A percentile compares a stretch with the other conserved stretches of the same genome.
Conservation (phyloP, 2,329 filamentous ascomycete species). For the Periconia digitata region DNA sequence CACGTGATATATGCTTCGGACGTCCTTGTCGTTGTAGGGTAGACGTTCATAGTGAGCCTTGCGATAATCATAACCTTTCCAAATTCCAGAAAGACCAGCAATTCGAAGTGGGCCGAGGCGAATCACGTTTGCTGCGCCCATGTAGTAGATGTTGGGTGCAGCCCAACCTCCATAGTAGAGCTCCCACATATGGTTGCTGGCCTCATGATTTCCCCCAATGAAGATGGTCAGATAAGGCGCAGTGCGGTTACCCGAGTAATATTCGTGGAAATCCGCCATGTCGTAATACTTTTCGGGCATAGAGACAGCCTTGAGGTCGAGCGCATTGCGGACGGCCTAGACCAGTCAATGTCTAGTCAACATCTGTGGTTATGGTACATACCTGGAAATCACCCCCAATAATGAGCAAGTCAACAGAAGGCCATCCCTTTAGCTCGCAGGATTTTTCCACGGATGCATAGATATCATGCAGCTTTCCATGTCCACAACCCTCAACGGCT, state of each 20-base stretch:
- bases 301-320: constrained; percentile 85
- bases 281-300: constrained; percentile 85
- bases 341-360: constrained; percentile 16
- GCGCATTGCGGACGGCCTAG: constrained; percentile 81
- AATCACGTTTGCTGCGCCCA: constrained; percentile 88
- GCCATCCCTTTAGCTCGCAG: constrained; percentile 73
- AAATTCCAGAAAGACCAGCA: constrained; percentile 89
- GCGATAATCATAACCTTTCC: constrained; percentile 86
- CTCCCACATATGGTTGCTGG: constrained; percentile 85
- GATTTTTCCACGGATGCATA: constrained; percentile 75
- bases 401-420: constrained; percentile 82
- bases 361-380: constrained; percentile 14
- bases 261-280: constrained; percentile 90
- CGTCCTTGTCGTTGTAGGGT: constrained; percentile 76
- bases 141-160: constrained; percentile 94
- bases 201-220: constrained; percentile 93
- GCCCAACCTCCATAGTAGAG: constrained; percentile 97
- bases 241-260: constrained; percentile 76
- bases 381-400: constrained; percentile 96
- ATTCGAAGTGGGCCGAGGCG: constrained; percentile 83
- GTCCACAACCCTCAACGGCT: constrained; percentile 87
- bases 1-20: constrained; percentile 85
- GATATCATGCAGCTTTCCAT: constrained; percentile 88
- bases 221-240: constrained; percentile 93
- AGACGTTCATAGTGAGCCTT: constrained; percentile 82